These are phyloP conservation scores for Pleurotus pulmonarius DNA, from an alignment of 768 basidiomycete species.

Conservation along the genomic window DNA sequence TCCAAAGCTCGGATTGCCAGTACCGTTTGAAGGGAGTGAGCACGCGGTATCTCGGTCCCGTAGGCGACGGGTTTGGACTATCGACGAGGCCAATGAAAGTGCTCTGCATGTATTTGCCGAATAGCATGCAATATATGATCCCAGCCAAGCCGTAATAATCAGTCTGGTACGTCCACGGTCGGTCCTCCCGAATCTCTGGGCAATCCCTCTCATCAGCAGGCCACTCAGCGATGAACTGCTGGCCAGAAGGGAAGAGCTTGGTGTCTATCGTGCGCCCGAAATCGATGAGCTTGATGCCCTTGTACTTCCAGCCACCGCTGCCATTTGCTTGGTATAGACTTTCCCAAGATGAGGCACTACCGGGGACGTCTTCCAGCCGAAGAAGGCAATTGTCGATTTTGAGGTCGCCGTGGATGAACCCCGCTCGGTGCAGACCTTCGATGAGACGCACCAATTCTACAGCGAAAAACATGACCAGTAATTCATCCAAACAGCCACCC, in stretches of 20 bases:
- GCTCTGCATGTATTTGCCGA: constrained; percentile 91
- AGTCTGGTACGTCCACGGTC: constrained; percentile 91
- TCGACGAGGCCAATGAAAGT: constrained; percentile 42
- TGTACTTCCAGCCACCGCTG: constrained; percentile 77
- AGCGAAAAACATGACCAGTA: constrained; percentile 92
- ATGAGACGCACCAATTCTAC: constrained; percentile 83
- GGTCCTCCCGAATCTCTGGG: constrained; percentile 78
- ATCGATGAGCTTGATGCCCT: constrained; percentile 93
- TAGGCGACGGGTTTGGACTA: constrained; percentile 16
- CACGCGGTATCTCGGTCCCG: constrained; percentile 53
- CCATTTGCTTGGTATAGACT: constrained; percentile 75
- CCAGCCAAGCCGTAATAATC: constrained; percentile 97
- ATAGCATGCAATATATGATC: constrained; percentile 93
- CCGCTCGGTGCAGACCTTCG: constrained; percentile 74
- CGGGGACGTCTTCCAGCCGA: constrained; percentile 80
- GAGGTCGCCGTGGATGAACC: constrained; percentile 96
- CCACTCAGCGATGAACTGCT: constrained; percentile 87
- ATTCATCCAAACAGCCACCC: constrained; percentile 83
- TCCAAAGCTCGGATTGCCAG: constrained; percentile 92
- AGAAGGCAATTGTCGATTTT: constrained; percentile 99
- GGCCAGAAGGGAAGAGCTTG: constrained; percentile 70
- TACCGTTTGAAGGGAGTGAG: constrained; percentile 85
- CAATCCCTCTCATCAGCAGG: constrained; percentile 88
- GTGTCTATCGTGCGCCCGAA: constrained; percentile 96
- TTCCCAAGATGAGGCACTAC: constrained; percentile 66